These are phyloP conservation scores for Fusarium sp. DNA, from an alignment of 2,329 filamentous ascomycete genomes.

Conservation along the genomic window DNA sequence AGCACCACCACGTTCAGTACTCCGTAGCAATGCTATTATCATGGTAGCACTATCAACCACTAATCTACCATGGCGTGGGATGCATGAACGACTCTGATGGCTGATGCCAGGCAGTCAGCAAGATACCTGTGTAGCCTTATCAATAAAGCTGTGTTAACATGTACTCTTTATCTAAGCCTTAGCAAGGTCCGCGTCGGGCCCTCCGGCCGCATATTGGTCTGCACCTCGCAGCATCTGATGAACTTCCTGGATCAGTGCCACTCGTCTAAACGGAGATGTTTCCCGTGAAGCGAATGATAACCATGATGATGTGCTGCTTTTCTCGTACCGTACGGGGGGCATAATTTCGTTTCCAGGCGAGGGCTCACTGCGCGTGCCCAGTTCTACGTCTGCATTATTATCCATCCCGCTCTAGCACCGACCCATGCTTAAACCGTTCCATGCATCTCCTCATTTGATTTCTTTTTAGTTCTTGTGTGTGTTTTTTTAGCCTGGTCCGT, in stretches of 20 bases:
- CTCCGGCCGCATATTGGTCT: constrained; percentile 5
- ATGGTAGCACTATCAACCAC: background rate
- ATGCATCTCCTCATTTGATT: constrained; percentile 2
- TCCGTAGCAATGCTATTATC: background rate
- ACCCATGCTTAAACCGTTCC: background rate
- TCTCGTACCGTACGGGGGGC: background rate
- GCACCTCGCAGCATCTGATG: constrained; percentile 3
- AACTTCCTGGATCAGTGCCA: background rate
- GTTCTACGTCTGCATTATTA: constrained; percentile 3
- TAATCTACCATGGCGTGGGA: background rate
- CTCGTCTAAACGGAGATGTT: constrained; percentile 1
- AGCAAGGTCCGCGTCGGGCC: constrained; percentile 13
- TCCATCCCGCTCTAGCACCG: constrained; percentile 21
- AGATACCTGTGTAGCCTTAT: background rate
- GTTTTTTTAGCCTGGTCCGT: constrained; percentile 4
- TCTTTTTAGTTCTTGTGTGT: constrained; percentile 23
- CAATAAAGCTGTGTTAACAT: background rate
- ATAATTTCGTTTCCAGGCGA: constrained; percentile 20
- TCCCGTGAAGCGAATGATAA: background rate
- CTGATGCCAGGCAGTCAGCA: background rate
- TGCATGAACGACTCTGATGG: background rate
- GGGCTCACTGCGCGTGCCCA: background rate
- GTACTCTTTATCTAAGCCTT: constrained; percentile 9
- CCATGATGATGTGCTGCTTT: constrained; percentile 1
- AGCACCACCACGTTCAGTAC: background rate